Percentiles rank a stretch among this genome's conserved stretches.
These are phyloP conservation scores for Sclerotinia trifoliorum DNA, from an alignment of 2,329 filamentous ascomycete species.

Conservation along the genomic window DNA sequence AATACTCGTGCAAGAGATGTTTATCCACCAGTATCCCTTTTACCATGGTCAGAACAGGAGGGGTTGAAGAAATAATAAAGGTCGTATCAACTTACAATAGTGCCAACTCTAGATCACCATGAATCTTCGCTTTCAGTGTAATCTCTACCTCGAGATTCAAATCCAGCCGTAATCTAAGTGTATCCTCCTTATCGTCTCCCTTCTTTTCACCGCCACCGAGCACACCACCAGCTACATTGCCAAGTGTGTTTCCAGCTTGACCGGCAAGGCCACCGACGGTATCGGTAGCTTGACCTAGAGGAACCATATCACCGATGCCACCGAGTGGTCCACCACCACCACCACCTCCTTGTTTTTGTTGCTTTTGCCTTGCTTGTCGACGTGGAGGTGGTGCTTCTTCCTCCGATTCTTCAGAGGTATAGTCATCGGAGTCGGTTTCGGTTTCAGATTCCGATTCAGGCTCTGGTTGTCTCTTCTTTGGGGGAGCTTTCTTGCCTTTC, in stretches of 20 bases:
- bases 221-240: slow-evolving; percentile 11
- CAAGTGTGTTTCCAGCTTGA: slow-evolving; percentile 18
- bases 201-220: slow-evolving; percentile 22
- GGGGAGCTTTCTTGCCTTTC: slow-evolving; percentile 18
- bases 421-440: slow-evolving; percentile 20
- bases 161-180: slow-evolving; percentile 67
- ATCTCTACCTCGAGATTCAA: slow-evolving; percentile 78
- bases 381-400: slow-evolving; percentile 21
- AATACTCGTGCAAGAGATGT: slow-evolving; percentile 18
- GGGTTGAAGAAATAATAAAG: slow-evolving; percentile 9
- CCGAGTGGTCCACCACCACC: slow-evolving; percentile 20
- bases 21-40: slow-evolving; percentile 21
- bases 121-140: slow-evolving; percentile 74
- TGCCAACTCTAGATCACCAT: slow-evolving; percentile 73
- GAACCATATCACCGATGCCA: slow-evolving; percentile 21
- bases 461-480: slow-evolving; percentile 14
- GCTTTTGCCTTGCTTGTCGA: slow-evolving; percentile 16
- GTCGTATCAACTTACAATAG: slow-evolving; percentile 33
- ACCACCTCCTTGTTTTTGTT: slow-evolving; percentile 12
- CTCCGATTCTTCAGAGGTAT: slow-evolving; percentile 15
- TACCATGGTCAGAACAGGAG: slow-evolving; percentile 21
- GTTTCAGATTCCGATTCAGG: slow-evolving; percentile 10
- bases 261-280: slow-evolving; percentile 17
- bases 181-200: slow-evolving; percentile 44
- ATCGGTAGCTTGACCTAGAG: slow-evolving; percentile 17